These are phyloP conservation scores for Trichoderma citrinoviride DNA, from an alignment of 2,329 filamentous ascomycete species.

Conservation along the genomic window DNA sequence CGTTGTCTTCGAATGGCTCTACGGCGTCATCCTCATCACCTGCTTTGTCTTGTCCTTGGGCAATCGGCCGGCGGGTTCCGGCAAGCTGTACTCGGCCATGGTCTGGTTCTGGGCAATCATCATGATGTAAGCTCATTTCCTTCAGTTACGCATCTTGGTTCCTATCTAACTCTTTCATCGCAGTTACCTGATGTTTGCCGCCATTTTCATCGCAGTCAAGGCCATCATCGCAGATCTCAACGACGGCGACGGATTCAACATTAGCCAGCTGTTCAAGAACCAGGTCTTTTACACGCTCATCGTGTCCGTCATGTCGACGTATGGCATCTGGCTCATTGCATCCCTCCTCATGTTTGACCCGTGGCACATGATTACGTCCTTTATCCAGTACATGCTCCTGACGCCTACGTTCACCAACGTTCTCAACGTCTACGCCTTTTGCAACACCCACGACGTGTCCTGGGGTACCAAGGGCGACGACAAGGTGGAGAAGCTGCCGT, in stretches of 20 bases:
- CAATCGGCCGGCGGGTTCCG: conserved; percentile 91
- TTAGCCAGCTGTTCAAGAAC: conserved; percentile 77
- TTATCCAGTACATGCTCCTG: conserved; percentile 90
- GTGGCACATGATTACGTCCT: conserved; percentile 98
- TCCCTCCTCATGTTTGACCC: conserved; percentile 95
- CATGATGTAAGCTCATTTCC: conserved; percentile 66
- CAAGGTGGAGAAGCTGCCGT: conserved; percentile 86
- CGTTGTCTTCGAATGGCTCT: conserved; percentile 93
- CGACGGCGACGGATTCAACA: conserved; percentile 60
- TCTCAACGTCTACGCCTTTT: conserved; percentile 98
- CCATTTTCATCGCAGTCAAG: conserved; percentile 87
- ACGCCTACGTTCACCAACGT: conserved; percentile 98
- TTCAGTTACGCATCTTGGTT: background rate
- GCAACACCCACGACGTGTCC: conserved; percentile 95
- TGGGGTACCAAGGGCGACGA: conserved; percentile 99
- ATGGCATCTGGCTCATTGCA: conserved; percentile 86
- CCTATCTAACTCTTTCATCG: conserved; percentile 26
- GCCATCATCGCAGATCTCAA: conserved; percentile 72
- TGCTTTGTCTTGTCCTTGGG: conserved; percentile 94
- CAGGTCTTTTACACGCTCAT: conserved; percentile 90
- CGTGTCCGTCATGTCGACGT: conserved; percentile 87
- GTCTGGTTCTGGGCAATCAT: conserved; percentile 97
- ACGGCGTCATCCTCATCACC: conserved; percentile 84
- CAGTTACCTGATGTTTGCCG: conserved; percentile 89
- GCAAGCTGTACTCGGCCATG: conserved; percentile 92